A percentile compares a stretch with the other conserved stretches of the same genome.
phyloP scores from a whole-genome alignment of 179 eudicot genomes.

The Vitellaria paradoxa region DNA sequence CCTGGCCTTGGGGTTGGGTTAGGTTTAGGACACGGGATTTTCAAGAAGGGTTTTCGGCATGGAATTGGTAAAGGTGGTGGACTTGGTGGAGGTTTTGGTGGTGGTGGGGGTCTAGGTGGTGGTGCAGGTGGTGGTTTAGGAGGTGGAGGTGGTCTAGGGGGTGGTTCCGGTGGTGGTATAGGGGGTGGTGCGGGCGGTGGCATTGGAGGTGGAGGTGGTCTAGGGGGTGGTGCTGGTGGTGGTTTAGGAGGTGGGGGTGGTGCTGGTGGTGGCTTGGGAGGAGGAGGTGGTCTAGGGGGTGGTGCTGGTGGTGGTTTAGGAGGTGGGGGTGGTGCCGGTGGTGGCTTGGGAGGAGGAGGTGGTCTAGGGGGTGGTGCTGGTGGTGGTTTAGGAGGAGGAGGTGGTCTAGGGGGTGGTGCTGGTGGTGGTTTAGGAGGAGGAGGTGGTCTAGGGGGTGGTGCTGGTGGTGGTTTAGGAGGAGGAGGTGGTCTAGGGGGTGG shows the following conservation, averaged over 20 bases:
- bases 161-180: slow-evolving; percentile 6
- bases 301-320: no score
- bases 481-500: background rate
- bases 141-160: background rate
- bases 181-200: slow-evolving; percentile 16
- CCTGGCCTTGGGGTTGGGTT: background rate
- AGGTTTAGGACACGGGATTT: slow-evolving; percentile 14
- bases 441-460: slow-evolving; percentile 9
- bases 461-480: slow-evolving; percentile 11
- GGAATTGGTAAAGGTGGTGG: background rate
- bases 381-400: slow-evolving; percentile 9
- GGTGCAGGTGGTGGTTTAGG: background rate
- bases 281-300: no score
- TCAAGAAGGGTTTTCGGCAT: background rate
- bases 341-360: no score
- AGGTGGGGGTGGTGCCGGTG: no score
- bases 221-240: background rate
- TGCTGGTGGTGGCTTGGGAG: background rate
- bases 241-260: slow-evolving; percentile 3
- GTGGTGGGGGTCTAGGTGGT: slow-evolving; percentile 1
- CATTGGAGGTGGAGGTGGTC: background rate
- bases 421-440: slow-evolving; percentile 10
- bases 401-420: slow-evolving; percentile 1
- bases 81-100: background rate
- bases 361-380: no score